A percentile compares a stretch with the other conserved stretches of the same genome.
These are phyloP conservation scores for Periconia macrospinosa DNA, from an alignment of 2,329 filamentous ascomycete genomes.

Conservation along the genomic window DNA sequence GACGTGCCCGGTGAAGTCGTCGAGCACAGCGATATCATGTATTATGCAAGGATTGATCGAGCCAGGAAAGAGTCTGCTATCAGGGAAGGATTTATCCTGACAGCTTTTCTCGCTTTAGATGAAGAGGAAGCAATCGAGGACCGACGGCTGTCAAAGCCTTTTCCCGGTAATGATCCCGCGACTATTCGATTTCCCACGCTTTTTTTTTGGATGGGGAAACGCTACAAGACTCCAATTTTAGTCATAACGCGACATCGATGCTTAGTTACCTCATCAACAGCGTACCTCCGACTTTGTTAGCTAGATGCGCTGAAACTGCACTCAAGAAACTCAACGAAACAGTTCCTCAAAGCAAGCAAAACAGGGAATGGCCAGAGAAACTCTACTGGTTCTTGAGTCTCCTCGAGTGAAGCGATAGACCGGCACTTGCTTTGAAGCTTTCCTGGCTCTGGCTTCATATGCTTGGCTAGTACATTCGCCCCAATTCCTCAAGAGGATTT, in stretches of 20 bases:
- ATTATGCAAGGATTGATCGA: background rate
- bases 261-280: background rate
- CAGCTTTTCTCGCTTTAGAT: slow-evolving; percentile 38
- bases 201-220: slow-evolving; percentile 39
- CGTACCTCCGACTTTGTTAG: slow-evolving; percentile 24
- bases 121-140: slow-evolving; percentile 14
- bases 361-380: slow-evolving; percentile 17
- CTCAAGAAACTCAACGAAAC: slow-evolving; percentile 8
- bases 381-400: slow-evolving; percentile 26
- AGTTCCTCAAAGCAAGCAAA: slow-evolving; percentile 6
- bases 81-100: slow-evolving; percentile 36
- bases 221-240: slow-evolving; percentile 5
- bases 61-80: slow-evolving; percentile 14
- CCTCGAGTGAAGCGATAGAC: slow-evolving; percentile 33
- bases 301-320: slow-evolving; percentile 15
- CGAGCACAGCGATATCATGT: slow-evolving; percentile 13
- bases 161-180: slow-evolving; percentile 22
- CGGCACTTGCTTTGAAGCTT: slow-evolving; percentile 29
- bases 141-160: slow-evolving; percentile 29
- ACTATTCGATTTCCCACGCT: slow-evolving; percentile 33
- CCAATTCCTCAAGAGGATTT: slow-evolving; percentile 36
- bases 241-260: background rate
- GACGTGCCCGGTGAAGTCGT: slow-evolving; percentile 10
- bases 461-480: slow-evolving; percentile 38
- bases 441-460: slow-evolving; percentile 46